Percentiles rank a stretch among this genome's conserved stretches.
Evolutionary conservation across 208 protist genomes (phyloP).

Genomic region (Trichomonas tenax): DNA sequence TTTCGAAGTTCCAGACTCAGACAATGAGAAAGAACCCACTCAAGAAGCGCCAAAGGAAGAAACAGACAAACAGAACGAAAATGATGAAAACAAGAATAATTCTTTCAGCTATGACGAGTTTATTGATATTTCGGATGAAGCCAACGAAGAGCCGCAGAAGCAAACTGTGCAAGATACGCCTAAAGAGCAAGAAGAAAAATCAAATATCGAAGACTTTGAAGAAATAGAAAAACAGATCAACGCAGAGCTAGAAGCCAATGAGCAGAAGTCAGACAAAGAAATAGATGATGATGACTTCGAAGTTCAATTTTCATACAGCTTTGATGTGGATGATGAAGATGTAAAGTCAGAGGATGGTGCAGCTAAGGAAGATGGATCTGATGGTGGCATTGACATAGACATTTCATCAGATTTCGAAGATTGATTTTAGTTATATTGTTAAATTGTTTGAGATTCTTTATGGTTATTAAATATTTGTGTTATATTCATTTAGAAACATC

Average conservation of each 20-base stretch:
- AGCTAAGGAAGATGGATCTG: no score
- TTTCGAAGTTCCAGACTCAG: neutral
- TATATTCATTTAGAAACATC: no score
- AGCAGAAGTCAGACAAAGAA: neutral
- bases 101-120: neutral
- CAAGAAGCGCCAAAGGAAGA: neutral
- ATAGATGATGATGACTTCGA: neutral
- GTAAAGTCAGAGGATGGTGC: no score
- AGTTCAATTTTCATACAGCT: no score
- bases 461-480: no score
- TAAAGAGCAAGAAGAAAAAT: neutral
- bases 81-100: neutral
- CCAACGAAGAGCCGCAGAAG: neutral
- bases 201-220: neutral
- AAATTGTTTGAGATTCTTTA: no score
- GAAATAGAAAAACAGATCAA: neutral
- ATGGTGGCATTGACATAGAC: no score
- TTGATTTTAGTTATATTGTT: no score
- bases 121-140: neutral
- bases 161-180: neutral
- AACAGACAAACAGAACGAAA: neutral
- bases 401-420: no score
- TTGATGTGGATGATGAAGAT: no score
- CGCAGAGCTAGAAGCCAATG: neutral
- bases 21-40: neutral